Percentiles rank a stretch among this genome's conserved stretches.
phyloP scores from a whole-genome alignment of 345 rosid genomes.

The Physaria fendleri region DNA sequence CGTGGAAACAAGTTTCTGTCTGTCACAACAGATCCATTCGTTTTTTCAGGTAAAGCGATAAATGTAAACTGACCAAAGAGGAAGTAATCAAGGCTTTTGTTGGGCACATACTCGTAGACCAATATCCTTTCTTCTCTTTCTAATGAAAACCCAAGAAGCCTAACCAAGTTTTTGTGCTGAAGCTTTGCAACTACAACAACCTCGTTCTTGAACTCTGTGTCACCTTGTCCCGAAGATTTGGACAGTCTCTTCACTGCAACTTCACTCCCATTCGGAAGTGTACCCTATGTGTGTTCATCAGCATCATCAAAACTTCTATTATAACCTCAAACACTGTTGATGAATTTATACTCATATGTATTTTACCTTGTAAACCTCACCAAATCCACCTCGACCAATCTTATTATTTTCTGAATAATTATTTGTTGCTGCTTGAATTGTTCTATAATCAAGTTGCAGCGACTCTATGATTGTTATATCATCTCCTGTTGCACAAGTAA shows the following conservation, averaged over 20 bases:
- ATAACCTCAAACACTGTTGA: background rate
- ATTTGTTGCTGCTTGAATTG: slow-evolving; percentile 42
- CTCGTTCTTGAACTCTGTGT: slow-evolving; percentile 42
- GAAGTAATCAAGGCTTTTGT: slow-evolving; percentile 35
- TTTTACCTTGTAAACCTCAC: slow-evolving; percentile 54
- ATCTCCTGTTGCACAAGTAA: slow-evolving; percentile 17
- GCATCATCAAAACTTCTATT: no score
- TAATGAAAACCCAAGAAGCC: slow-evolving; percentile 36
- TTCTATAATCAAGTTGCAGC: slow-evolving; percentile 35
- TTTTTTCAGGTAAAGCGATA: no score
- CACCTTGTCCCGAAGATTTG: slow-evolving; percentile 38
- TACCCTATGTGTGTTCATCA: background rate
- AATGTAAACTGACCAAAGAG: slow-evolving; percentile 11
- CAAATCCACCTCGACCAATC: slow-evolving; percentile 67
- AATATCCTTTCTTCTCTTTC: slow-evolving; percentile 34
- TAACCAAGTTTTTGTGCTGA: slow-evolving; percentile 42
- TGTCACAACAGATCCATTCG: no score
- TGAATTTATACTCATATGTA: background rate
- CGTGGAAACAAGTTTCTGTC: no score
- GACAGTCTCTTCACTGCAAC: slow-evolving; percentile 43
- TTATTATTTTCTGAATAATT: slow-evolving; percentile 39
- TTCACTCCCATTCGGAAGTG: slow-evolving; percentile 20
- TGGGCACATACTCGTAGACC: slow-evolving; percentile 37
- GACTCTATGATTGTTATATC: slow-evolving; percentile 35
- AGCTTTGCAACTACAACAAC: slow-evolving; percentile 39